Evolutionary conservation across 1,139 yeast species (phyloP).

Genomic region (Diutina scorzettiae): DNA sequence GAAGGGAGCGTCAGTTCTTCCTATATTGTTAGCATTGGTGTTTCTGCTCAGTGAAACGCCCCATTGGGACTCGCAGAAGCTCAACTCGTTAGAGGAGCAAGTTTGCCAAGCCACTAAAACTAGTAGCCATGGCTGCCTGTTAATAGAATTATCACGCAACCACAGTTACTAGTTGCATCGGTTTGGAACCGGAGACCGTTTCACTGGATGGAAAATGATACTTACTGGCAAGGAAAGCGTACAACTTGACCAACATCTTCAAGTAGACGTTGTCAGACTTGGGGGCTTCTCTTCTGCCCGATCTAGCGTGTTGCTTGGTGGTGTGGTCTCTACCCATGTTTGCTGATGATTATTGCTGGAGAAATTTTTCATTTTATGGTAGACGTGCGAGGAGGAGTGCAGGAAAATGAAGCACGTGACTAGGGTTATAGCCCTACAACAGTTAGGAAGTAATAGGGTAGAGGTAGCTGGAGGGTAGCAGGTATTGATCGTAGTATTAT

Average conservation of each 20-base stretch:
- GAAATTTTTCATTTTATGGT: background rate
- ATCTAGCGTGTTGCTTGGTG: slow-evolving; percentile 90
- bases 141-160: background rate
- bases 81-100: slow-evolving; percentile 4
- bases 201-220: slow-evolving; percentile 14
- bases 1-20: slow-evolving; percentile 98
- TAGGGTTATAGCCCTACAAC: background rate
- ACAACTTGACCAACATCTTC: slow-evolving; percentile 92
- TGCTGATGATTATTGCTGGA: slow-evolving; percentile 6
- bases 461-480: no score
- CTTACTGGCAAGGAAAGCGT: slow-evolving; percentile 99
- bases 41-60: slow-evolving; percentile 47
- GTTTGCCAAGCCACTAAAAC: slow-evolving; percentile 5
- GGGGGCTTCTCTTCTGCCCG: slow-evolving; percentile 98
- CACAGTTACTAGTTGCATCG: background rate
- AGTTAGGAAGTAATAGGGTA: no score
- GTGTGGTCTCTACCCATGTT: slow-evolving; percentile 97
- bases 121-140: slow-evolving; percentile 3
- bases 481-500: no score
- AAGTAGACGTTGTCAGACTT: slow-evolving; percentile 99
- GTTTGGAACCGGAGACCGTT: slow-evolving; percentile 4
- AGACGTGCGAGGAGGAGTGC: background rate
- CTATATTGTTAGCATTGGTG: slow-evolving; percentile 40
- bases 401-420: background rate
- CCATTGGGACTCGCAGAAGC: slow-evolving; percentile 6